phyloP scores from a whole-genome alignment of 345 rosid species.

The Carallia brachiata region DNA sequence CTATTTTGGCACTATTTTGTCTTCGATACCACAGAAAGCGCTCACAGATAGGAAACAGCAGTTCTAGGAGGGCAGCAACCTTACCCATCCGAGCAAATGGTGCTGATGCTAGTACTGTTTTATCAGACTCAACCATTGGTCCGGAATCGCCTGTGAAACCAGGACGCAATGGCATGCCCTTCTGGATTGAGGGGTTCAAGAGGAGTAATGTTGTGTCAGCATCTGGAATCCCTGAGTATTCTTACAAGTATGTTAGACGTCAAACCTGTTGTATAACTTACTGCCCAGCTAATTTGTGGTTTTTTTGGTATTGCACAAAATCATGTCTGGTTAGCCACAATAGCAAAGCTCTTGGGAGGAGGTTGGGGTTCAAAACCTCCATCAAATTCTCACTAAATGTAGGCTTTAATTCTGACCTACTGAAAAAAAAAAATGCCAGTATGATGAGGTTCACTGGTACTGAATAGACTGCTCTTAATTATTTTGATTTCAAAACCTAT shows the following conservation, averaged over 20 bases:
- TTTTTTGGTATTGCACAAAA: neutral
- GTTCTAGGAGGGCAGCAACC: constrained; percentile 72
- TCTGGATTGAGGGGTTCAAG: constrained; percentile 81
- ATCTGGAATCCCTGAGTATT: constrained; percentile 93
- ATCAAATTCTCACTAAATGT: no score
- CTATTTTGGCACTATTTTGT: constrained; percentile 57
- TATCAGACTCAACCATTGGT: constrained; percentile 81
- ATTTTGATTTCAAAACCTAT: no score
- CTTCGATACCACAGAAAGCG: constrained; percentile 65
- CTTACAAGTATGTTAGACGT: constrained; percentile 66
- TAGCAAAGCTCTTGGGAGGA: no score
- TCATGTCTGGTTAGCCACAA: no score
- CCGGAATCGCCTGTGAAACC: constrained; percentile 88
- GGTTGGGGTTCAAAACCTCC: no score
- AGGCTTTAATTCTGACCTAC: no score
- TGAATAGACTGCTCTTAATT: no score
- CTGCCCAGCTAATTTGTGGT: neutral
- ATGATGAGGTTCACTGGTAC: no score
- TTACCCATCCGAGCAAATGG: constrained; percentile 84
- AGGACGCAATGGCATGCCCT: constrained; percentile 54
- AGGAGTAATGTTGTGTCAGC: constrained; percentile 53
- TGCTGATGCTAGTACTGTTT: constrained; percentile 56
- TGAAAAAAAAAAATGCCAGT: no score
- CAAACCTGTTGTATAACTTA: neutral
- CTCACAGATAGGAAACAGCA: constrained; percentile 86